Conservation (phyloP, 2,329 filamentous ascomycete species). For the Coleophoma crateriformis region DNA sequence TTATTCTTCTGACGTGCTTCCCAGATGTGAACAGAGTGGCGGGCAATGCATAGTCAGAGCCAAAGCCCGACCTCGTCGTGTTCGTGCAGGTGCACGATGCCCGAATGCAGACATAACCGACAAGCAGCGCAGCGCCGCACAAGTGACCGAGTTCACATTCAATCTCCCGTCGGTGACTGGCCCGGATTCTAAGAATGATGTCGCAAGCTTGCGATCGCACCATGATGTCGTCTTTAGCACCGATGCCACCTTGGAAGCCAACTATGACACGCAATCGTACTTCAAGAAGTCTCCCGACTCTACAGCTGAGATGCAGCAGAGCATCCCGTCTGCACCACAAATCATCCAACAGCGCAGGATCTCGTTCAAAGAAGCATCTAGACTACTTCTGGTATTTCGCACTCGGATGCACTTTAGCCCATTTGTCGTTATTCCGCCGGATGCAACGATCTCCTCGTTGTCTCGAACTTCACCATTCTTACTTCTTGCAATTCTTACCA, state of each 20-base stretch:
- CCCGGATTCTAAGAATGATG: slow-evolving; percentile 13
- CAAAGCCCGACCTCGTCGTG: slow-evolving; percentile 22
- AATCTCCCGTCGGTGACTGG: slow-evolving; percentile 14
- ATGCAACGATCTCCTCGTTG: slow-evolving; percentile 17
- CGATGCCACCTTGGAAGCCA: slow-evolving; percentile 2
- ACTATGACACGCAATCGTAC: not conserved
- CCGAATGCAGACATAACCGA: not conserved
- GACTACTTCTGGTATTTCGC: slow-evolving; percentile 13
- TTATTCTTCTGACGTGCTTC: not conserved
- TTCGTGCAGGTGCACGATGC: slow-evolving; percentile 10
- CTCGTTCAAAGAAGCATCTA: slow-evolving; percentile 15
- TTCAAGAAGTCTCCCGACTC: not conserved
- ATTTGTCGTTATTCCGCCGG: slow-evolving; percentile 17
- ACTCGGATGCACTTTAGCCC: slow-evolving; percentile 17
- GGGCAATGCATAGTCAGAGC: slow-evolving; percentile 18
- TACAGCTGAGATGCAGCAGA: no score
- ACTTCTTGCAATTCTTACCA: slow-evolving; percentile 21
- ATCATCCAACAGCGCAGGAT: slow-evolving; percentile 15
- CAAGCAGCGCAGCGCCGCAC: not conserved
- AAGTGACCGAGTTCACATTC: slow-evolving; percentile 14
- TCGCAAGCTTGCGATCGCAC: slow-evolving; percentile 13
- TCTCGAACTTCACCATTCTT: slow-evolving; percentile 21
- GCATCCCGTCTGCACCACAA: not conserved
- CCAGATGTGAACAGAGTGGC: slow-evolving; percentile 18
- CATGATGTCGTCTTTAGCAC: slow-evolving; percentile 18